Percentiles rank a stretch among this genome's conserved stretches.
Evolutionary conservation across 129 eudicot genomes (phyloP).

Genomic region (Flaveria robusta): DNA sequence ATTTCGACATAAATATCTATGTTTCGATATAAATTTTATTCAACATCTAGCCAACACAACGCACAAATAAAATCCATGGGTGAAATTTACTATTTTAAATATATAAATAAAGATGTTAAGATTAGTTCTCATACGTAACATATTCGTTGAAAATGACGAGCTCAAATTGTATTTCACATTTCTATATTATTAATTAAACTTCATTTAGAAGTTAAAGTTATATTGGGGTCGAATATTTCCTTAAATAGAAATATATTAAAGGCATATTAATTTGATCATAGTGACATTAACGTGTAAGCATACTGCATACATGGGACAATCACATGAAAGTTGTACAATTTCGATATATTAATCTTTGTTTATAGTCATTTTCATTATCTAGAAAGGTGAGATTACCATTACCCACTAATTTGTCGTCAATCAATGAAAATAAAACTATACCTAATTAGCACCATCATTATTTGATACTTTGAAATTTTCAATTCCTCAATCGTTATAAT

Average conservation of each 20-base stretch:
- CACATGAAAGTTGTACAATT: slow-evolving; percentile 33
- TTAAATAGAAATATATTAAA: slow-evolving; percentile 3
- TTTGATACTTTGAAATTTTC: slow-evolving; percentile 24
- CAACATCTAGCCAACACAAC: too few species aligned
- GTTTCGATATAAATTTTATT: too few species aligned
- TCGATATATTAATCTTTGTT: slow-evolving; percentile 29
- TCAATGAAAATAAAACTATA: slow-evolving; percentile 12
- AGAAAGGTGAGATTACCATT: slow-evolving; percentile 30
- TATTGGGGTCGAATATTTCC: not conserved
- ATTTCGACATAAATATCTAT: too few species aligned
- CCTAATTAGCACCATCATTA: slow-evolving; percentile 15
- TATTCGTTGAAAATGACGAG: not conserved
- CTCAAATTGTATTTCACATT: not conserved
- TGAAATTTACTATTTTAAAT: too few species aligned
- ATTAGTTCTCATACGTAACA: not conserved
- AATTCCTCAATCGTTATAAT: not conserved
- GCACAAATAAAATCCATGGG: too few species aligned
- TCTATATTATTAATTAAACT: not conserved
- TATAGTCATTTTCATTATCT: slow-evolving; percentile 15
- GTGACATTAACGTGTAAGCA: slow-evolving; percentile 32
- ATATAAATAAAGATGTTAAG: too few species aligned
- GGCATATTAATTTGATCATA: slow-evolving; percentile 9
- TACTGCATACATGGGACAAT: slow-evolving; percentile 30
- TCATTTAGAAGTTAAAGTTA: not conserved
- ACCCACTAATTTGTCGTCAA: slow-evolving; percentile 22